phyloP scores from a whole-genome alignment of 208 protist species.

The Acanthamoeba royreba region DNA sequence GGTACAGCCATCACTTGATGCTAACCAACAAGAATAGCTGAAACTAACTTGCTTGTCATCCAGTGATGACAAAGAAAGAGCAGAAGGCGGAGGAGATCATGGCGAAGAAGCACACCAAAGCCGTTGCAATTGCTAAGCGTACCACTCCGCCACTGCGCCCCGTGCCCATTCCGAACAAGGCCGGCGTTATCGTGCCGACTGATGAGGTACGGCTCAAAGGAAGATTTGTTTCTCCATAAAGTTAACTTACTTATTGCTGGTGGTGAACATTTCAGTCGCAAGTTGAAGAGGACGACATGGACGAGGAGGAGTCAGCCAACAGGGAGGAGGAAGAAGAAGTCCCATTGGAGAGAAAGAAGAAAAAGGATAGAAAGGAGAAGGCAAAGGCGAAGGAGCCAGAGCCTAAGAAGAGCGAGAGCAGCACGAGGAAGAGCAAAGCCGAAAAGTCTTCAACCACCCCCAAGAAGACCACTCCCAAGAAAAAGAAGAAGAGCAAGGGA shows the following conservation, averaged over 20 bases:
- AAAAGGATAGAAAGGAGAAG: too few relatives aligned
- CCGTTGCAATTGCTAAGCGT: not conserved
- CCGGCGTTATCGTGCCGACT: not conserved
- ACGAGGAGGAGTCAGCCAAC: not conserved
- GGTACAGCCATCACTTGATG: too few relatives aligned
- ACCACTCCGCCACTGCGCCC: not conserved
- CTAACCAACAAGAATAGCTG: too few relatives aligned
- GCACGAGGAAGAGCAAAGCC: not conserved
- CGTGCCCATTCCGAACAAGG: not conserved
- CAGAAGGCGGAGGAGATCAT: not conserved
- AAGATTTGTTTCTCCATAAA: not conserved
- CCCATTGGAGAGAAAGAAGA: not conserved
- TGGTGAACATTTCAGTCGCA: not conserved
- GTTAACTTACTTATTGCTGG: too few relatives aligned
- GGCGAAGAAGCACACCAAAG: not conserved
- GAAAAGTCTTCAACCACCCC: not conserved
- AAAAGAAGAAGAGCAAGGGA: not conserved
- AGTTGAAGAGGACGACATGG: not conserved
- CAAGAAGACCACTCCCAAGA: not conserved
- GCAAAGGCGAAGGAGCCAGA: not conserved
- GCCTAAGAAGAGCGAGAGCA: not conserved
- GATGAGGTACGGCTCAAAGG: not conserved
- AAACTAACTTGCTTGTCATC: too few relatives aligned
- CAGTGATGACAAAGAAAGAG: slow-evolving; percentile 10
- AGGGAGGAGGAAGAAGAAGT: not conserved